These are phyloP conservation scores for Tylopilus intermedius DNA, from an alignment of 768 basidiomycete species.

Conservation along the genomic window DNA sequence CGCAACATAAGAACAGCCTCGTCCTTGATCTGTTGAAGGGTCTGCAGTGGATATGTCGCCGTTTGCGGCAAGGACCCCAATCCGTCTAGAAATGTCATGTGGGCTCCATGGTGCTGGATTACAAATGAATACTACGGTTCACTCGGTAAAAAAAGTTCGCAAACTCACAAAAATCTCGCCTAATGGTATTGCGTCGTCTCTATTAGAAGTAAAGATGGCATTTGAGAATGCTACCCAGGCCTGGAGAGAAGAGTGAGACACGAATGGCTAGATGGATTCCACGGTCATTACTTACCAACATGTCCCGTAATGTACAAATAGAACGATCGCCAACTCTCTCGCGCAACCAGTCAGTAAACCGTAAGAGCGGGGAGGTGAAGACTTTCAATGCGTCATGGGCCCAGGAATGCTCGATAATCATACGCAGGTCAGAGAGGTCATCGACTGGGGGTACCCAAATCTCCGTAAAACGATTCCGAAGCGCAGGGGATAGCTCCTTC, in stretches of 20 bases:
- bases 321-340: conserved; percentile 54
- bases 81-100: conserved; percentile 90
- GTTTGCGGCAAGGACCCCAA: conserved; percentile 74
- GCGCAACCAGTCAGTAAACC: conserved; percentile 80
- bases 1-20: conserved; percentile 54
- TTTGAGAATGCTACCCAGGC: conserved; percentile 93
- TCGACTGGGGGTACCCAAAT: conserved; percentile 95
- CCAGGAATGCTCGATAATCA: conserved; percentile 77
- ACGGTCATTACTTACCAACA: conserved; percentile 54
- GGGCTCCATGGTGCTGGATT: conserved; percentile 81
- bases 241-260: conserved; percentile 36
- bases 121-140: conserved; percentile 11
- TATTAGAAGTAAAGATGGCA: conserved; percentile 37
- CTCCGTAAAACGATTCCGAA: conserved; percentile 97
- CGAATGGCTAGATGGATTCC: neutral
- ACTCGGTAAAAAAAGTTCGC: neutral
- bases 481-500: conserved; percentile 94
- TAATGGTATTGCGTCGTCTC: conserved; percentile 31
- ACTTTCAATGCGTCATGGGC: conserved; percentile 42
- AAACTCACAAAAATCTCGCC: conserved; percentile 65
- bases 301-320: conserved; percentile 77
- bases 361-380: conserved; percentile 62
- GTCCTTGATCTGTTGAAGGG: conserved; percentile 55
- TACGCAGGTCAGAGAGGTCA: conserved; percentile 62
- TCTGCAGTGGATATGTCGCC: conserved; percentile 54